A percentile compares a stretch with the other conserved stretches of the same genome.
phyloP scores from a whole-genome alignment of 2,329 filamentous ascomycete species.

The Cladosporium sp. region DNA sequence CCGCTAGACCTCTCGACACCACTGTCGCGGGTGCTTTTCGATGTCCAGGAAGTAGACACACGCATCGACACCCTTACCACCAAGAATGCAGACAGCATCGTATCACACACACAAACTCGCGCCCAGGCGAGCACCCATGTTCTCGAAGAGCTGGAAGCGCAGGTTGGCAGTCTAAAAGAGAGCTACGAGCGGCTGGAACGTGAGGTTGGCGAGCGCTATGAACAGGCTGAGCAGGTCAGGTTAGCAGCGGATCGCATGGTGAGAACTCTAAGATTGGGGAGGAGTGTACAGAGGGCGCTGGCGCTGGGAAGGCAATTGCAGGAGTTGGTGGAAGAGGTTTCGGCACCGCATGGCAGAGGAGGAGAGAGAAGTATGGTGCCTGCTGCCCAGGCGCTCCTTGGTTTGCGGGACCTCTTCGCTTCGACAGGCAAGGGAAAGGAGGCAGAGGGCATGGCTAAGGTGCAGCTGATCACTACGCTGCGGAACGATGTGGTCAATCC shows the following conservation, averaged over 20 bases:
- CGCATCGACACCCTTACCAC: constrained; percentile 89
- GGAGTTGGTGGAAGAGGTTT: constrained; percentile 72
- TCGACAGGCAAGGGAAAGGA: constrained; percentile 67
- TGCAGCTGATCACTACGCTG: constrained; percentile 68
- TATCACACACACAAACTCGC: constrained; percentile 72
- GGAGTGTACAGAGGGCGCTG: constrained; percentile 73
- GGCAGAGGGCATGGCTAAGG: constrained; percentile 54
- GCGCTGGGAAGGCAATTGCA: constrained; percentile 82
- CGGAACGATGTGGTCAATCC: constrained; percentile 66
- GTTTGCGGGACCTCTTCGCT: constrained; percentile 67
- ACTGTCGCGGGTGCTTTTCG: constrained; percentile 88
- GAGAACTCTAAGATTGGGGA: constrained; percentile 71
- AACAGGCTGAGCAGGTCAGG: constrained; percentile 77
- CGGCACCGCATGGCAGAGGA: constrained; percentile 28
- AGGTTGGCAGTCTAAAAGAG: constrained; percentile 74
- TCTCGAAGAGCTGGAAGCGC: constrained; percentile 70
- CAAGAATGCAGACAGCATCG: constrained; percentile 73
- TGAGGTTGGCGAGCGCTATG: constrained; percentile 81
- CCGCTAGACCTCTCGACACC: constrained; percentile 92
- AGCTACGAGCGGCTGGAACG: constrained; percentile 81
- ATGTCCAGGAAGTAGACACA: constrained; percentile 93
- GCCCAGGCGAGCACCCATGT: constrained; percentile 69
- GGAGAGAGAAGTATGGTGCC: constrained; percentile 68
- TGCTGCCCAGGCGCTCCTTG: constrained; percentile 74
- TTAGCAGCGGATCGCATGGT: constrained; percentile 73